Conservation (phyloP, 2,329 filamentous ascomycete species). For the Zymoseptoria ardabiliae region DNA sequence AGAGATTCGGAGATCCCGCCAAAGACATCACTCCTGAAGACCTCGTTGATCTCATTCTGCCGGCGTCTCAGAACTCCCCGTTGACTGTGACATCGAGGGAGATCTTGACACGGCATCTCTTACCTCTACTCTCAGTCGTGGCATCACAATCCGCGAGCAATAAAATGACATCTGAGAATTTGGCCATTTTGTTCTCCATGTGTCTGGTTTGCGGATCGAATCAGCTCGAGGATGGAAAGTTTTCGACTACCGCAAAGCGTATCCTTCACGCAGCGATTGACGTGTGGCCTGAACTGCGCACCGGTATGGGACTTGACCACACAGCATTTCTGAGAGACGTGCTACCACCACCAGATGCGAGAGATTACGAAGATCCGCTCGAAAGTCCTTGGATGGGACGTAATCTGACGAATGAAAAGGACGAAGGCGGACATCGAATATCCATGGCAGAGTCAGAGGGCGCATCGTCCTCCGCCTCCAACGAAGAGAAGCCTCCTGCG, state of each 20-base stretch:
- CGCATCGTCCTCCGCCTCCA: slow-evolving; percentile 4
- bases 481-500: slow-evolving; percentile 24
- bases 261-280: slow-evolving; percentile 44
- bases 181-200: slow-evolving; percentile 49
- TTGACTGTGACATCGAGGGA: slow-evolving; percentile 40
- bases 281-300: slow-evolving; percentile 38
- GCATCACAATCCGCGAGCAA: slow-evolving; percentile 41
- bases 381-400: slow-evolving; percentile 21
- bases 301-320: slow-evolving; percentile 35
- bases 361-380: slow-evolving; percentile 44
- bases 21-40: slow-evolving; percentile 34
- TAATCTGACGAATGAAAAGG: slow-evolving; percentile 7
- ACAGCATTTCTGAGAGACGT: slow-evolving; percentile 35
- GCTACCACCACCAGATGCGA: slow-evolving; percentile 32
- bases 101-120: slow-evolving; percentile 44
- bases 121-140: slow-evolving; percentile 45
- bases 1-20: slow-evolving; percentile 35
- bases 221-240: slow-evolving; percentile 48
- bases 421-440: slow-evolving; percentile 35
- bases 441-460: slow-evolving; percentile 37
- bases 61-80: slow-evolving; percentile 40
- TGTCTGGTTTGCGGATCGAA: slow-evolving; percentile 46
- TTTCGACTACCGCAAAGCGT: slow-evolving; percentile 44
- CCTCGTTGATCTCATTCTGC: slow-evolving; percentile 40
- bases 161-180: slow-evolving; percentile 49